Evolutionary conservation across 2,329 filamentous ascomycete species (phyloP), one percentile per base, ranked within the genome.

Genomic region (Hysterium pulicare): DNA sequence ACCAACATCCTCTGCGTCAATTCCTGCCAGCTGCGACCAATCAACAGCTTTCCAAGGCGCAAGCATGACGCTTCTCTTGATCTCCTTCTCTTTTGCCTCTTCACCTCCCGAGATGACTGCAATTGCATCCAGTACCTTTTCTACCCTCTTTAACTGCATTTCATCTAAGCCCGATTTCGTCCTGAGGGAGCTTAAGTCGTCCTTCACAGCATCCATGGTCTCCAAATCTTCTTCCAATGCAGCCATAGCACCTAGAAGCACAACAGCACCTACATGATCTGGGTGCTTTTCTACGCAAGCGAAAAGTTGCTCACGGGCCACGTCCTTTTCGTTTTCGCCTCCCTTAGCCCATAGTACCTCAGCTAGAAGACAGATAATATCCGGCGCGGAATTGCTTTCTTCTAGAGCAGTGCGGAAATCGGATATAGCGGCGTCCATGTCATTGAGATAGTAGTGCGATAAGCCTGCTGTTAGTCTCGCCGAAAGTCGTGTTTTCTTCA

Each of bases 291-390:
- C 87, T 10, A 95, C 83, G 26, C 86, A 83, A 11, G 83, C 83
- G 57, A 95, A 91, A 1, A 98, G 76, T 49, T 87, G 80, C 40
- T 86, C 82, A 3, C 89, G 79, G 13, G 91, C 90, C 47, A 86
- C 82, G 38, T 84, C 81, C 35, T 84, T 81, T 42, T 90, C 86
- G 1, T 83, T 76, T 5, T 84, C 80, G 0, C 83, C 82, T 7
- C 87, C 90, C 50, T 88, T 89, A 0, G 90, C 90, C 91, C 93
- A 98, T 0, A 97, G 76, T 0, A 97, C 87, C 66, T 97, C 89
- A 0, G 90, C 87, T 10, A 97, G 75, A 10, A 96, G 75, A 58
- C 90, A 96, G 0, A 90, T 83, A 1, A 91, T 85, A 58, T 96
- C 90, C 0, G 90, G 86, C 47, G 89, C 83, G 28, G 79, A 79